Conservation (phyloP, 1,139 yeast species). For the Geotrichum klebahnii region DNA sequence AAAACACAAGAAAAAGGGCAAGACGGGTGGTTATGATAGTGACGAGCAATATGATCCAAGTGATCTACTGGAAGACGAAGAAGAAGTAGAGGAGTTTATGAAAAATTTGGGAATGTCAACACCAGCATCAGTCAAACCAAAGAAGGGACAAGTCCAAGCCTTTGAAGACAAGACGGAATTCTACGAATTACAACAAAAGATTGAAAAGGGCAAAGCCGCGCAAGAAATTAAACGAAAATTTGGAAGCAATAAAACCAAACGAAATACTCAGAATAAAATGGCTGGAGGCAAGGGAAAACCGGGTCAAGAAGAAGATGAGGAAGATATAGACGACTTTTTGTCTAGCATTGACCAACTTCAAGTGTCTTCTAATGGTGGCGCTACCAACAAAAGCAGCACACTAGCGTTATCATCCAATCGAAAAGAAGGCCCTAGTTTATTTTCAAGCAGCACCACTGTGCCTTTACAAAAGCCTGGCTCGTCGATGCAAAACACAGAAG, state of each 20-base stretch:
- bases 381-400: not conserved
- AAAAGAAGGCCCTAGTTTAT: conserved; percentile 6
- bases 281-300: not conserved
- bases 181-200: conserved; percentile 16
- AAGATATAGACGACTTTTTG: conserved; percentile 18
- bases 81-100: not conserved
- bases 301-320: conserved; percentile 1
- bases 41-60: conserved; percentile 7
- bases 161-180: conserved; percentile 16
- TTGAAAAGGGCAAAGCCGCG: conserved; percentile 20
- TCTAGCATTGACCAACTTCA: conserved; percentile 8
- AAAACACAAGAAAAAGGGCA: conserved; percentile 4
- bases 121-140: not conserved
- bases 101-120: not conserved
- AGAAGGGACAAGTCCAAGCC: conserved; percentile 10
- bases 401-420: not conserved
- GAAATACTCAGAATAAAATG: not conserved
- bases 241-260: not conserved
- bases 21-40: conserved; percentile 5
- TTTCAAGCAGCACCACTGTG: conserved; percentile 8
- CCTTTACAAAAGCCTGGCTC: not conserved
- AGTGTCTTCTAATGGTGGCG: not conserved
- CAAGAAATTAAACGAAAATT: conserved; percentile 15
- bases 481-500: conserved; percentile 10
- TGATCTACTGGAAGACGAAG: not conserved